Evolutionary conservation across 148 eudicot species (phyloP).

Genomic region (Hydrangea macrophylla): DNA sequence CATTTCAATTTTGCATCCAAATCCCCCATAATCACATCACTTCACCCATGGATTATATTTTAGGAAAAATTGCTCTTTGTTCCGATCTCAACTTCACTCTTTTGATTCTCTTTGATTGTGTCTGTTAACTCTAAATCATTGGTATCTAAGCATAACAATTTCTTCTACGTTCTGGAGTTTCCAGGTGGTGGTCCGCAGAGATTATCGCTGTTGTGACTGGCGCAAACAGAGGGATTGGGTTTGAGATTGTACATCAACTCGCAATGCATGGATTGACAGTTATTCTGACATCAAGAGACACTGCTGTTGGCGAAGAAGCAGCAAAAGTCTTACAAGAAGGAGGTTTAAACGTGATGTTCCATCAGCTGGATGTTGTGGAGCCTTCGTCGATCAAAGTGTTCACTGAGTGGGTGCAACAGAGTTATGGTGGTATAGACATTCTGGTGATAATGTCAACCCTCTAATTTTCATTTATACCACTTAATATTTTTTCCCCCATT

Average conservation of each 20-base stretch:
- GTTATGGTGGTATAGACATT: constrained; percentile 73
- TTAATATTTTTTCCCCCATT: background rate
- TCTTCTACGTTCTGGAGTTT: constrained; percentile 1
- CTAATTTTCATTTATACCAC: background rate
- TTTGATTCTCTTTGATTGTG: no score
- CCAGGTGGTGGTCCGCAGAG: constrained; percentile 86
- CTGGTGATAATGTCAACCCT: constrained; percentile 42
- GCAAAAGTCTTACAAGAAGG: constrained; percentile 77
- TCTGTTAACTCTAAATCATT: no score
- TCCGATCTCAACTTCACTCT: no score
- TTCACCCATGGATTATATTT: no score
- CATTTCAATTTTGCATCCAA: no score
- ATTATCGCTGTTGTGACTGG: constrained; percentile 93
- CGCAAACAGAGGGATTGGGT: constrained; percentile 92
- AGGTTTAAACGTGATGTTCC: constrained; percentile 65
- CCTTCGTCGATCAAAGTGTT: constrained; percentile 53
- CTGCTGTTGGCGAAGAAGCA: constrained; percentile 76
- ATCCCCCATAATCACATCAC: no score
- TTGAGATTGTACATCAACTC: constrained; percentile 83
- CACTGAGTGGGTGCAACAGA: constrained; percentile 58
- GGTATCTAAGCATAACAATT: background rate
- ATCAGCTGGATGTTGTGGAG: constrained; percentile 84
- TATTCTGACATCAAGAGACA: constrained; percentile 71
- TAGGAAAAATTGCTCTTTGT: no score
- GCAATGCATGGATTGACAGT: constrained; percentile 77